Conservation (phyloP, 148 eudicot genomes). For the Diospyros lotus region DNA sequence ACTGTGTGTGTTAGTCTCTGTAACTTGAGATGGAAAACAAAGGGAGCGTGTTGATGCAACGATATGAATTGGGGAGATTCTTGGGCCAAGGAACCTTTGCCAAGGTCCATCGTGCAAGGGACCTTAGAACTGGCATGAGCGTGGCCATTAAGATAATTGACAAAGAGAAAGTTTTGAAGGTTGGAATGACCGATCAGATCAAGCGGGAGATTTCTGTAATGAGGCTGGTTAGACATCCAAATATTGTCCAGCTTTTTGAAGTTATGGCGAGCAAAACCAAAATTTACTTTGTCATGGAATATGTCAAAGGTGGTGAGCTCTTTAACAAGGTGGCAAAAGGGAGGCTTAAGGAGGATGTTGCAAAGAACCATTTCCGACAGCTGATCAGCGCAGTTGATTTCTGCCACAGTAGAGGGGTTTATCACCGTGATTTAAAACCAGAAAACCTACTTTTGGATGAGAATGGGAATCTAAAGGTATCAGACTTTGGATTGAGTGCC, state of each 20-base stretch:
- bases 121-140: constrained; percentile 33
- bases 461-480: constrained; percentile 35
- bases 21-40: too few relatives aligned
- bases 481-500: constrained; percentile 51
- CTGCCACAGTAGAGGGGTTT: constrained; percentile 51
- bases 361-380: constrained; percentile 46
- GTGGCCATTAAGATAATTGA: constrained; percentile 44
- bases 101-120: constrained; percentile 42
- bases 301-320: constrained; percentile 41
- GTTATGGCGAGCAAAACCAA: constrained; percentile 49
- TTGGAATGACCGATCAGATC: constrained; percentile 46
- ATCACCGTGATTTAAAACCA: constrained; percentile 46
- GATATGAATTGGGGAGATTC: constrained; percentile 41
- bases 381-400: constrained; percentile 45
- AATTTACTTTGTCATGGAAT: constrained; percentile 51
- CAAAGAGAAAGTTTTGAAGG: constrained; percentile 42
- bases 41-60: neutral
- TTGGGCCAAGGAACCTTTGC: constrained; percentile 58
- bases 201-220: constrained; percentile 54
- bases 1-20: too few relatives aligned
- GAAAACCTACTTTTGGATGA: constrained; percentile 48
- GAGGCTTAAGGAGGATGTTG: constrained; percentile 35
- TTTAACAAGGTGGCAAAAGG: constrained; percentile 44
- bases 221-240: constrained; percentile 45
- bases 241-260: constrained; percentile 41